A percentile compares a stretch with the other conserved stretches of the same genome.
Conservation (phyloP, 495 filamentous ascomycete species). For the Eremomyces bilateralis region DNA sequence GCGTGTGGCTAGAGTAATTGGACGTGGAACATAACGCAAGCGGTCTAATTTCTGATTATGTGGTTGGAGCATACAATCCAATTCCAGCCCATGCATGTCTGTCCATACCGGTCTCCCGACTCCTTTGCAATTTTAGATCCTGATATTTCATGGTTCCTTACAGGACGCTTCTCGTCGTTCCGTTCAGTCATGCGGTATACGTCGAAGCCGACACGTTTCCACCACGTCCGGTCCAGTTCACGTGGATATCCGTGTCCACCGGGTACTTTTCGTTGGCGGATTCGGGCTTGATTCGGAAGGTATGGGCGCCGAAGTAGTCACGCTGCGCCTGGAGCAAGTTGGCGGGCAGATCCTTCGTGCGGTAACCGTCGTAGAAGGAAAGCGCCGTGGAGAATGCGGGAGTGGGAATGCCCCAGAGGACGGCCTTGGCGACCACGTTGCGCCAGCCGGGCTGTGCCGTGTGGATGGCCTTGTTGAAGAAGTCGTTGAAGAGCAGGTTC, state of each 20-base stretch:
- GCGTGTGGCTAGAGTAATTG: too few relatives aligned
- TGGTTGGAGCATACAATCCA: too few relatives aligned
- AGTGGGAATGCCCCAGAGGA: slow-evolving; percentile 81
- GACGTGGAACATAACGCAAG: too few relatives aligned
- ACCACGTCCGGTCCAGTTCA: slow-evolving; percentile 98
- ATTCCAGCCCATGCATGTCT: too few relatives aligned
- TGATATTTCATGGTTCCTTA: too few relatives aligned
- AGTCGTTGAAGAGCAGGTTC: slow-evolving; percentile 95
- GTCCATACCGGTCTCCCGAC: too few relatives aligned
- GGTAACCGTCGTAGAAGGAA: slow-evolving; percentile 95
- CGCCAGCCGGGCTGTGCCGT: slow-evolving; percentile 90
- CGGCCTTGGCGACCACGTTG: slow-evolving; percentile 77
- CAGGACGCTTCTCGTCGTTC: too few relatives aligned
- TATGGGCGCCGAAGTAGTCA: slow-evolving; percentile 99
- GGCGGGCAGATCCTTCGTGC: slow-evolving; percentile 83
- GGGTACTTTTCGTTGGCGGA: slow-evolving; percentile 59
- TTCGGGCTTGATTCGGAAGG: slow-evolving; percentile 74
- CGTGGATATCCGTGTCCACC: slow-evolving; percentile 78
- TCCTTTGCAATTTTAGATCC: too few relatives aligned
- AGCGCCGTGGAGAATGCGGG: slow-evolving; percentile 92
- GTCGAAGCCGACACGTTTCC: slow-evolving; percentile 93
- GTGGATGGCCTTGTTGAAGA: slow-evolving; percentile 98
- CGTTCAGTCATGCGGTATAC: slow-evolving; percentile 68
- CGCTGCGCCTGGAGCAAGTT: slow-evolving; percentile 96
- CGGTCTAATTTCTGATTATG: too few relatives aligned